Evolutionary conservation across 2,329 filamentous ascomycete genomes (phyloP), one percentile per base, ranked within the genome.

Genomic region (Talaromyces pinophilus): DNA sequence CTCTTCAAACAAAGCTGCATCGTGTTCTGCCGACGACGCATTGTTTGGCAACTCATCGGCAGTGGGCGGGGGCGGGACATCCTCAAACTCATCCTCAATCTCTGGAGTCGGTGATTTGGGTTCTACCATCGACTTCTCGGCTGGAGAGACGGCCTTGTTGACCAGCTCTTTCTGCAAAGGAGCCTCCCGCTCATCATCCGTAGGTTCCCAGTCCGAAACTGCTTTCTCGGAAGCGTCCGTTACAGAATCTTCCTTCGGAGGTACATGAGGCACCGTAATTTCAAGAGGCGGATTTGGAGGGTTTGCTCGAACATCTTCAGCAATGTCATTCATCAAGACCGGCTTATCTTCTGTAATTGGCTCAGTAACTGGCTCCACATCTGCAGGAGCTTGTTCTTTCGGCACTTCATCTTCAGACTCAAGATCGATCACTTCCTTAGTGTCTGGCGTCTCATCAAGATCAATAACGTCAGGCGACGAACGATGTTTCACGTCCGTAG

Each of bases 81-180:
- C 82, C 72, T 86, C 84, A 65, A 86, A 84, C 42, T 83, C 81
- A 69, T 87, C 82, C 71, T 86, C 84, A 63, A 86, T 84, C 46
- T 83, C 81, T 6, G 81, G 80, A 2, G 81, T 83, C 1, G 78
- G 76, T 8, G 83, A 84, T 63, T 75, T 78, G 13, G 5, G 40
- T 44, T 46, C 28, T 55, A 10, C 46, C 28, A 7, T 28, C 17
- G 19, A 5, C 13, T 69, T 63, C 48, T 44, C 48, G 1, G 71
- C 55, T 44, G 68, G n/a, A 17, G 30, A 50, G 6, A 11, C 15
- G 15, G 17, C 50, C 28, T n/a, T n/a, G 5, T 15, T n/a, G n/a
- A 46, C 33, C 35, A 3, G 30, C 5, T 57, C 22, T 13, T 19
- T 28, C 33, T 46, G 33, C 22, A 35, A 6, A n/a, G 11, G 25